These are phyloP conservation scores for Cladorrhinum sp. DNA, from an alignment of 2,329 filamentous ascomycete genomes.

Conservation along the genomic window DNA sequence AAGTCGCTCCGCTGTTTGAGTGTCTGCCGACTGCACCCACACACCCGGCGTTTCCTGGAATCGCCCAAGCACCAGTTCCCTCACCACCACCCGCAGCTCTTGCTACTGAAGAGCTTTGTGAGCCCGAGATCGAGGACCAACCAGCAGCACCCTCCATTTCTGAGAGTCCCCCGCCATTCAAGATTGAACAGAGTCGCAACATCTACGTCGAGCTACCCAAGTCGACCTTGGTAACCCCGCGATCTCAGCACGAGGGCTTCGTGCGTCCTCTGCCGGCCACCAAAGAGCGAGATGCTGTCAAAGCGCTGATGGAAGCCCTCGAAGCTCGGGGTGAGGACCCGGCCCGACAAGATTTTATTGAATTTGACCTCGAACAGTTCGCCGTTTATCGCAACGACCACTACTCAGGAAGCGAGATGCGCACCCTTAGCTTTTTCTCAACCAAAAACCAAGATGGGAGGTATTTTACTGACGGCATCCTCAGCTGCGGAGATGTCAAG, in stretches of 20 bases:
- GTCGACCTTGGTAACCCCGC: conserved; percentile 29
- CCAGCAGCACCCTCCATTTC: too few relatives aligned
- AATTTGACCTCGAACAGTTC: conserved; percentile 57
- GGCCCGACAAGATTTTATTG: conserved; percentile 35
- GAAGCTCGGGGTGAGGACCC: conserved; percentile 17
- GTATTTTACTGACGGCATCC: conserved; percentile 59
- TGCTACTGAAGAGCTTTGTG: not conserved
- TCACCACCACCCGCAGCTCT: not conserved
- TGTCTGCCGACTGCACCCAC: not conserved
- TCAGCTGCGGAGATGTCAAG: conserved; percentile 43
- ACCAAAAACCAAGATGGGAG: conserved; percentile 33
- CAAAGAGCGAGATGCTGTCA: conserved; percentile 34
- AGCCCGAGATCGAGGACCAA: not conserved
- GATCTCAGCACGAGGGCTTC: conserved; percentile 31
- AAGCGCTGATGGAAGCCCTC: conserved; percentile 29
- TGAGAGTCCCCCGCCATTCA: conserved; percentile 4
- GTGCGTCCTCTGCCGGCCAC: conserved; percentile 23
- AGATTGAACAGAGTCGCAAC: not conserved
- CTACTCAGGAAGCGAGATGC: conserved; percentile 47
- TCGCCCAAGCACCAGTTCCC: not conserved
- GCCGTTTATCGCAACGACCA: conserved; percentile 33
- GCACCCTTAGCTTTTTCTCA: conserved; percentile 52
- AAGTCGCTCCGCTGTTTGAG: not conserved
- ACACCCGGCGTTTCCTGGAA: not conserved
- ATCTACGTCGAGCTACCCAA: conserved; percentile 27